Percentiles rank a stretch among this genome's conserved stretches.
phyloP scores from a whole-genome alignment of 805 yeast genomes.

The Nakazawaea wickerhamii region DNA sequence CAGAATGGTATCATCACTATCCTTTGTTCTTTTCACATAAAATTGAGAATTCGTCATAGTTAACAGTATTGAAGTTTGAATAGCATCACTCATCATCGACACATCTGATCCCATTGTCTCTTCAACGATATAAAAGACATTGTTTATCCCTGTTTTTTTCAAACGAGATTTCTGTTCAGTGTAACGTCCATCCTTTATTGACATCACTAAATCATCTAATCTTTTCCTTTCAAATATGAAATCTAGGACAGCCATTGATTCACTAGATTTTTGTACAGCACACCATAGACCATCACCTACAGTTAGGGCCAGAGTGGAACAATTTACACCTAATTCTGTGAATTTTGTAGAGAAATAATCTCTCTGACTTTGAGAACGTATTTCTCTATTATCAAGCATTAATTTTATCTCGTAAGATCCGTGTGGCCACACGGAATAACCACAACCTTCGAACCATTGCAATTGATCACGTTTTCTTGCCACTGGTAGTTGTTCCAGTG shows the following conservation, averaged over 20 bases:
- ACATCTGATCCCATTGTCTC: conserved; percentile 50
- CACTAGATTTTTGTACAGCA: conserved; percentile 57
- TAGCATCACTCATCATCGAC: conserved; percentile 51
- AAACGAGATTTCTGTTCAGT: conserved; percentile 81
- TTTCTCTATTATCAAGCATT: conserved; percentile 77
- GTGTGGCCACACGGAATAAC: conserved; percentile 55
- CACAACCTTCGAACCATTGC: conserved; percentile 7
- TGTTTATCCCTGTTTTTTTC: conserved; percentile 57
- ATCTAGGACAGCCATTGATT: conserved; percentile 65
- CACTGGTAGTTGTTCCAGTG: not conserved
- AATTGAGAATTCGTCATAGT: conserved; percentile 63
- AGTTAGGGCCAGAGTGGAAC: conserved; percentile 54
- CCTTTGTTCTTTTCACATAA: conserved; percentile 59
- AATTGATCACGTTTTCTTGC: not conserved
- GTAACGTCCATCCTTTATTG: conserved; percentile 86
- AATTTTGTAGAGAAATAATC: conserved; percentile 62
- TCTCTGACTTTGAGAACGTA: conserved; percentile 62
- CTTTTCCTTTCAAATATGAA: conserved; percentile 88
- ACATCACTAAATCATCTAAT: conserved; percentile 74
- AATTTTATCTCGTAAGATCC: conserved; percentile 56
- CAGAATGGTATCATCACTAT: conserved; percentile 68
- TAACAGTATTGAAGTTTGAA: conserved; percentile 71
- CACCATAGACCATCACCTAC: conserved; percentile 92
- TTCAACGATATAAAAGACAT: conserved; percentile 76
- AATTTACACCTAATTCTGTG: conserved; percentile 38